Conservation (phyloP, 352 stramenopile species). For the Phytopythium aichiense region DNA sequence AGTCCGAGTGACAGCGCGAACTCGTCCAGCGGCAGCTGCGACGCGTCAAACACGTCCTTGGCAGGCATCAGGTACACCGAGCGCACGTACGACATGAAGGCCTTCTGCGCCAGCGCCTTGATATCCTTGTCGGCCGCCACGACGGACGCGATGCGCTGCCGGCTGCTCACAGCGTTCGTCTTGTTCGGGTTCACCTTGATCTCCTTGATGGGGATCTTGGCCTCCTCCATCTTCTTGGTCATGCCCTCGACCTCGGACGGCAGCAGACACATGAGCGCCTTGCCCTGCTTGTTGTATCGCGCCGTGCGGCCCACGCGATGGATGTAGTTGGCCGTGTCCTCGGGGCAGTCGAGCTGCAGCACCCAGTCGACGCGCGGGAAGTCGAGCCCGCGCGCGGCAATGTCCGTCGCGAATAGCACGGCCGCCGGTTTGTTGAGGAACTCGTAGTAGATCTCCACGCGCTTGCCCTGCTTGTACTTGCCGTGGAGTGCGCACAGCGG, state of each 20-base stretch:
- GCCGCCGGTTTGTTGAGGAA: conserved; percentile 92
- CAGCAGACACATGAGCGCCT: conserved; percentile 91
- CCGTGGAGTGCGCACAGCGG: conserved; percentile 97
- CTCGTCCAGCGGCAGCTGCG: conserved; percentile 87
- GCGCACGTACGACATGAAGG: conserved; percentile 98
- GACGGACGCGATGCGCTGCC: conserved; percentile 90
- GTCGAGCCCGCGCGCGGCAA: conserved; percentile 96
- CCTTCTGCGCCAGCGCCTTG: conserved; percentile 95
- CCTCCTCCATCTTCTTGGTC: conserved; percentile 77
- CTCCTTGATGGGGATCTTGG: conserved; percentile 95
- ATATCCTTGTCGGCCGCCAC: conserved; percentile 93
- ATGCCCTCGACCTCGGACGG: conserved; percentile 91
- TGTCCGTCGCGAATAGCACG: conserved; percentile 98
- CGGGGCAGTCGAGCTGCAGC: conserved; percentile 95
- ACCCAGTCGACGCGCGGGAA: conserved; percentile 99
- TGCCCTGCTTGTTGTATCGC: conserved; percentile 93
- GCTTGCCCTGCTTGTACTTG: conserved; percentile 98
- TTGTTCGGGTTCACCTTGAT: conserved; percentile 97
- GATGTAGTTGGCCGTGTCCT: conserved; percentile 98
- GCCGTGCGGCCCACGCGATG: conserved; percentile 96
- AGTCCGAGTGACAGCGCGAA: conserved; percentile 95
- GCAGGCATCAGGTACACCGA: conserved; percentile 95
- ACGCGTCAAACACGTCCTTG: conserved; percentile 93
- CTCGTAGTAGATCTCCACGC: conserved; percentile 99
- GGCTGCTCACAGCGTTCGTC: conserved; percentile 80